These are phyloP conservation scores for Pseudogymnoascus sp. DNA, from an alignment of 2,329 filamentous ascomycete species.

Conservation along the genomic window DNA sequence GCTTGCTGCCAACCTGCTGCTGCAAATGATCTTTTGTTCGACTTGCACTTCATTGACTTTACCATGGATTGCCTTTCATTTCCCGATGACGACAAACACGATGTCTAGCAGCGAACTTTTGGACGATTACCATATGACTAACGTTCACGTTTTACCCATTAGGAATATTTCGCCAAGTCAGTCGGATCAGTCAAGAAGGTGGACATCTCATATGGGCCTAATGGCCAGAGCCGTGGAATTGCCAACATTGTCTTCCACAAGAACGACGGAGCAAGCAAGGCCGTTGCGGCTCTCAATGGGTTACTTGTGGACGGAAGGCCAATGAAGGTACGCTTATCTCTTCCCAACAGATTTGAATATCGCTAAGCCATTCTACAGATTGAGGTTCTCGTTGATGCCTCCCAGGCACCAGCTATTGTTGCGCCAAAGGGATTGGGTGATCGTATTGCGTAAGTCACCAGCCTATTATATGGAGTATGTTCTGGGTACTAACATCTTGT, in stretches of 20 bases:
- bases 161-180: slow-evolving; percentile 93
- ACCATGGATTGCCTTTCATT: slow-evolving; percentile 9
- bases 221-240: slow-evolving; percentile 83
- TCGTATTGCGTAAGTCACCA: slow-evolving; percentile 62
- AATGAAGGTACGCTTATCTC: slow-evolving; percentile 64
- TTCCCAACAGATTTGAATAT: not conserved
- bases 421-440: slow-evolving; percentile 72
- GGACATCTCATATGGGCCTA: slow-evolving; percentile 85
- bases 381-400: slow-evolving; percentile 80
- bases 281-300: slow-evolving; percentile 76
- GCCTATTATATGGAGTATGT: not conserved
- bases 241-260: slow-evolving; percentile 83
- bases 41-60: slow-evolving; percentile 14
- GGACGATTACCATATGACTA: slow-evolving; percentile 50
- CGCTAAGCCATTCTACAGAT: slow-evolving; percentile 48
- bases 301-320: slow-evolving; percentile 82
- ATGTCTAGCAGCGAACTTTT: slow-evolving; percentile 27
- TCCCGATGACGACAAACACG: slow-evolving; percentile 14
- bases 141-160: slow-evolving; percentile 53
- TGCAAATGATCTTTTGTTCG: slow-evolving; percentile 23
- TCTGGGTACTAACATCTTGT: slow-evolving; percentile 23
- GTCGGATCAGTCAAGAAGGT: slow-evolving; percentile 88
- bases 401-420: slow-evolving; percentile 58
- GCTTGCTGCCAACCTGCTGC: slow-evolving; percentile 41
- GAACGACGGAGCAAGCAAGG: slow-evolving; percentile 73